Base-by-base conservation (phyloP, 805 yeast genomes). In the Zygoascus tannicola region DNA sequence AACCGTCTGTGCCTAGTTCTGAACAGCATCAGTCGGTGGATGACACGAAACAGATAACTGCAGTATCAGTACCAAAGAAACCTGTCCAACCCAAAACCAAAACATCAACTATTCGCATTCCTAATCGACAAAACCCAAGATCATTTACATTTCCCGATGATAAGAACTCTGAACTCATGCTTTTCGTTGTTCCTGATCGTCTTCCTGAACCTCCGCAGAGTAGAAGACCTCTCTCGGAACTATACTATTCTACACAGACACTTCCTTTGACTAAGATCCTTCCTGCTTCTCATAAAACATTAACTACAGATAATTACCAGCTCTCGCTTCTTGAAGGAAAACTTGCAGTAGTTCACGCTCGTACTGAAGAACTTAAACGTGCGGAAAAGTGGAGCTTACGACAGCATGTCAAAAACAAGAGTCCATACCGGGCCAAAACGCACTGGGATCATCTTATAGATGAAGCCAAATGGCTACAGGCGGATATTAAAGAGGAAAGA, bases 301-400 rank as follows among this genome's bases (percentile, higher is more conserved):
- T 90, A 32, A 77, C 87, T 26, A 84, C 97, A 0, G 90, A 85
- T 41, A 77, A 84, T 45, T 92, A 77, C 63, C 94, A 86, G 56
- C 75, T 82, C 54, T 85, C 95, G 0, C 66, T 88, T 28, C 74
- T 85, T 12, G 98, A 92, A 58, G 95, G 96, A 3, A 83, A 88
- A 58, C 79, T 90, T 2, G 85, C 94, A 0, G 96, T 87, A 8
- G 78, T 86, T 16, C 83, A 86, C 54, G 82, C 94, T 1, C 71
- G 97, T 48, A 88, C 92, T 38, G 97, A 90, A 57, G 97, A 90
- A 59, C 69, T 92, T 50, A 85, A 86, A 59, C 70, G 94, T 38
- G 81, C 81, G 46, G 83, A 85, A 2, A 79, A 84, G 54, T 92
- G 98, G 97, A 81, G 95, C 19, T 67, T 92, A 43, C 71, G 94